Evolutionary conservation across 2,329 filamentous ascomycete species (phyloP).

Genomic region (Trichoderma sp.): DNA sequence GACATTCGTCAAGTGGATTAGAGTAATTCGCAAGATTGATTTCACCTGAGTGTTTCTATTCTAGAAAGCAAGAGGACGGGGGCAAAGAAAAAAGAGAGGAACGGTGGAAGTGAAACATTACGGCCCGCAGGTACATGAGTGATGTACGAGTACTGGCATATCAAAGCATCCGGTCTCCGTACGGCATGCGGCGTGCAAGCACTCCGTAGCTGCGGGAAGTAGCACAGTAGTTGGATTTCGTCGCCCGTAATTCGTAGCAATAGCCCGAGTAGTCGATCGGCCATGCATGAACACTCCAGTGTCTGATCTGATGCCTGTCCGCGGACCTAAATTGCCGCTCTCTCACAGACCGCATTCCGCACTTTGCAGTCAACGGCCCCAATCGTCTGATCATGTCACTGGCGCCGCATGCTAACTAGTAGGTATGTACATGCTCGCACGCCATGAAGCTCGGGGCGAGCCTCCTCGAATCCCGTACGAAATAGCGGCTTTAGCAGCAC

Average conservation of each 20-base stretch:
- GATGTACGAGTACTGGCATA: neutral
- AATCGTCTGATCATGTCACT: neutral
- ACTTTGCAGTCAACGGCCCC: constrained; percentile 9
- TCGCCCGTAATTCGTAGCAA: neutral
- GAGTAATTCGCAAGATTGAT: neutral
- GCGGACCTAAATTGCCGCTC: neutral
- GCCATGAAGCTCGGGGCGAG: constrained; percentile 1
- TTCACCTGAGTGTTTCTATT: constrained; percentile 9
- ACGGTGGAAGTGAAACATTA: neutral
- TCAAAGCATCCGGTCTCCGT: neutral
- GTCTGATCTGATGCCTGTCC: neutral
- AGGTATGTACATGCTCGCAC: neutral
- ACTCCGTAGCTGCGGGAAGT: neutral
- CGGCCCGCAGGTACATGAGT: neutral
- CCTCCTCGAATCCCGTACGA: neutral
- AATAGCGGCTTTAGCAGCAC: neutral
- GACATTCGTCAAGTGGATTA: neutral
- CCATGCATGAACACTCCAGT: constrained; percentile 1
- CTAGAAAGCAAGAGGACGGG: neutral
- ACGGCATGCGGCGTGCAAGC: neutral
- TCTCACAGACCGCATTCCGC: constrained; percentile 11
- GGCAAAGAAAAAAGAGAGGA: neutral
- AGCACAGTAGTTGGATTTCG: neutral
- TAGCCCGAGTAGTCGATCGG: neutral
- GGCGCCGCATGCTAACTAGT: neutral